These are phyloP conservation scores for Agroathelia rolfsii DNA, from an alignment of 1,284 basidiomycete genomes.

Conservation along the genomic window DNA sequence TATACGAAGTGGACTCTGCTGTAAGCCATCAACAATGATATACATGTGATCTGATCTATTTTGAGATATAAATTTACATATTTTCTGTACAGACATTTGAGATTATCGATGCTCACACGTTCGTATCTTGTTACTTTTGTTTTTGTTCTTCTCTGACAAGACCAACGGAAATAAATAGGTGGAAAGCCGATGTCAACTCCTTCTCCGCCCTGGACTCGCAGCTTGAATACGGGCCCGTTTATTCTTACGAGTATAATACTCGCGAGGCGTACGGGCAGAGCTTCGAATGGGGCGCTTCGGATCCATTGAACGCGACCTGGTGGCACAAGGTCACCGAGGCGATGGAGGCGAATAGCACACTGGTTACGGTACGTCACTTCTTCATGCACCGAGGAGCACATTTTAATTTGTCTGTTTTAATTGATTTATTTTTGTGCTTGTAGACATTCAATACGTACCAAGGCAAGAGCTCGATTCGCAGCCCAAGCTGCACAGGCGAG, in stretches of 20 bases:
- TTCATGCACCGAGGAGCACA: constrained; percentile 1
- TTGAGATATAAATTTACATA: constrained; percentile 5
- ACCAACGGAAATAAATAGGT: constrained; percentile 28
- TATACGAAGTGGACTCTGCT: constrained; percentile 70
- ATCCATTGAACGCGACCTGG: constrained; percentile 77
- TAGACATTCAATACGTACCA: constrained; percentile 64
- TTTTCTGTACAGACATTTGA: constrained; percentile 51
- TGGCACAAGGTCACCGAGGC: constrained; percentile 76
- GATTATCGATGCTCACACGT: constrained; percentile 66
- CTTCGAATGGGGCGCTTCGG: constrained; percentile 55
- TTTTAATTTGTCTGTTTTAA: constrained; percentile 1
- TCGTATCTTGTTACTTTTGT: constrained; percentile 17
- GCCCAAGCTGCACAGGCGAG: constrained; percentile 45
- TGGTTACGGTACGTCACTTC: constrained; percentile 41
- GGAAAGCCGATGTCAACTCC: constrained; percentile 50
- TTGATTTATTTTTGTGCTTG: constrained; percentile 7
- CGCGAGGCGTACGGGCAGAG: constrained; percentile 56
- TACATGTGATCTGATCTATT: background rate
- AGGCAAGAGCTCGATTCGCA: constrained; percentile 54
- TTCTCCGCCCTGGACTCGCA: constrained; percentile 47
- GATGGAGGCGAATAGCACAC: constrained; percentile 49
- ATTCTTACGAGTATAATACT: constrained; percentile 62
- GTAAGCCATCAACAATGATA: too few species aligned
- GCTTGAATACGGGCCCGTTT: constrained; percentile 53
- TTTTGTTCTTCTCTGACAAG: constrained; percentile 2